phyloP scores from a whole-genome alignment of 768 basidiomycete species.

The Boletus tylopilopsis region DNA sequence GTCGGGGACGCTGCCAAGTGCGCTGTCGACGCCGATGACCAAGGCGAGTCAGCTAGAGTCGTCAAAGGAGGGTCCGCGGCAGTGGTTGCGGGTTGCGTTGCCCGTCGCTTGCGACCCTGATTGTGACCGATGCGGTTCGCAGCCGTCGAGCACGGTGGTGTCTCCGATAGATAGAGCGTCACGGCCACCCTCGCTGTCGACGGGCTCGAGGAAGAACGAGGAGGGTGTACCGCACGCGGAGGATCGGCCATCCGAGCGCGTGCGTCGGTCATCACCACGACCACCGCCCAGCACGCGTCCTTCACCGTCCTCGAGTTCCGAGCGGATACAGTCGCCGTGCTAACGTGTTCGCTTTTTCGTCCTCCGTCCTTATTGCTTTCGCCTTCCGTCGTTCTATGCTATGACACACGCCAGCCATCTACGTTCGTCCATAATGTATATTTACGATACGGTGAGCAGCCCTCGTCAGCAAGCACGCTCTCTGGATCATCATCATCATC shows the following conservation, averaged over 20 bases:
- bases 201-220: background rate
- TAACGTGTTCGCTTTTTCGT: background rate
- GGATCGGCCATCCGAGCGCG: background rate
- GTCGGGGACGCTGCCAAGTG: background rate
- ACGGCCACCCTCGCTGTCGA: no score
- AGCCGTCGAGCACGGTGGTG: background rate
- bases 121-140: no score
- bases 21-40: background rate
- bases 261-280: background rate
- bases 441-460: no score
- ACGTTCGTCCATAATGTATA: no score
- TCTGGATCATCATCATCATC: no score
- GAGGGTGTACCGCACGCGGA: background rate
- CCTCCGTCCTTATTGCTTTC: no score
- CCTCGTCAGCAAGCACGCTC: no score
- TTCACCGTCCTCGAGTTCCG: background rate
- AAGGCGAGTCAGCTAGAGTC: background rate
- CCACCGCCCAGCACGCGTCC: background rate
- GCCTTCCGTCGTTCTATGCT: no score
- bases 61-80: background rate
- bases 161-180: no score
- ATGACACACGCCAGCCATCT: no score
- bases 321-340: background rate
- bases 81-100: background rate
- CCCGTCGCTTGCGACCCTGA: background rate